These are phyloP conservation scores for Pseudopyricularia cyperi DNA, from an alignment of 2,329 filamentous ascomycete species.

Conservation along the genomic window DNA sequence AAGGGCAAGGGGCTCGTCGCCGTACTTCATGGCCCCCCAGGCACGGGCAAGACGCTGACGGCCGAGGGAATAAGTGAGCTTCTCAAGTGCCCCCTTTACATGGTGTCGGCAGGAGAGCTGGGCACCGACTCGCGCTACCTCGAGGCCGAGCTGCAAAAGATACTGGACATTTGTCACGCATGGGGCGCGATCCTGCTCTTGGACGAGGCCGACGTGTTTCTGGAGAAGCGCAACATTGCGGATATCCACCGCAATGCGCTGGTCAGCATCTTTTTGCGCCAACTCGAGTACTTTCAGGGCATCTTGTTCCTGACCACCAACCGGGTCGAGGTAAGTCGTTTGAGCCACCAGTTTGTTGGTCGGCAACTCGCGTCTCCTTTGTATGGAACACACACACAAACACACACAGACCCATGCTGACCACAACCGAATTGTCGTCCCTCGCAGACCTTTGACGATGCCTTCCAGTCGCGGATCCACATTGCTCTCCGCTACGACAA, in stretches of 20 bases:
- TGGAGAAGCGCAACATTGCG: slow-evolving; percentile 71
- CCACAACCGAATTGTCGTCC: not conserved
- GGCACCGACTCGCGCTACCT: slow-evolving; percentile 64
- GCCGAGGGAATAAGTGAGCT: slow-evolving; percentile 78
- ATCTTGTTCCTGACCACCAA: slow-evolving; percentile 87
- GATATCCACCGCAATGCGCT: slow-evolving; percentile 77
- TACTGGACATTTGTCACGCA: slow-evolving; percentile 71
- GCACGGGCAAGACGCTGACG: slow-evolving; percentile 80
- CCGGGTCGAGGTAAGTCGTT: slow-evolving; percentile 47
- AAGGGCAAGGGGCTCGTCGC: slow-evolving; percentile 74
- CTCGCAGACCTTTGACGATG: slow-evolving; percentile 69
- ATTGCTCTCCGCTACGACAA: slow-evolving; percentile 72
- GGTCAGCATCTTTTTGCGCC: slow-evolving; percentile 74
- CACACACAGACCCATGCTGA: no score
- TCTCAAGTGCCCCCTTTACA: slow-evolving; percentile 70
- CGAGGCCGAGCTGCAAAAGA: slow-evolving; percentile 67
- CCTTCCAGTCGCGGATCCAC: slow-evolving; percentile 80
- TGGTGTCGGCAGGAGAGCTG: slow-evolving; percentile 70
- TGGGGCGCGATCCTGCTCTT: slow-evolving; percentile 80
- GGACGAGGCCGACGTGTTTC: slow-evolving; percentile 75
- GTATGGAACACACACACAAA: no score
- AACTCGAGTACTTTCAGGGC: slow-evolving; percentile 85
- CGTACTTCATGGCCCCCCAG: slow-evolving; percentile 70
- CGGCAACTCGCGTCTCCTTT: not conserved
- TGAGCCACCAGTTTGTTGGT: not conserved